phyloP scores from a whole-genome alignment of 2,329 filamentous ascomycete species.

The Aspergillus caelatus region DNA sequence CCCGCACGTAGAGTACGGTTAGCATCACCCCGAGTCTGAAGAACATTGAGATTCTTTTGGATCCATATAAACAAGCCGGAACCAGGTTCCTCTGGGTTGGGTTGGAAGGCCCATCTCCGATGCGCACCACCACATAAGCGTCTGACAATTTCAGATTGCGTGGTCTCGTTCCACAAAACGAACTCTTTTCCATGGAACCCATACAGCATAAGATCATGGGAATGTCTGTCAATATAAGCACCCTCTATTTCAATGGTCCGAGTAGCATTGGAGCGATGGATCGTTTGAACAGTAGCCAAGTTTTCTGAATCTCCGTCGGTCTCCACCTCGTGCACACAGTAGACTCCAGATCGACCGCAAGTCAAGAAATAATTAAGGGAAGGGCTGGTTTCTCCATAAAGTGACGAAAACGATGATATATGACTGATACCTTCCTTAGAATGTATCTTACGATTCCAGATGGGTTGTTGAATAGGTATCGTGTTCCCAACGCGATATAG shows the following conservation, averaged over 20 bases:
- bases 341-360: conserved; percentile 76
- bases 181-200: conserved; percentile 83
- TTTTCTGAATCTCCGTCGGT: conserved; percentile 28
- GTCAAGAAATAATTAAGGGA: conserved; percentile 58
- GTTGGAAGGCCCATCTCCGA: conserved; percentile 68
- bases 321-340: conserved; percentile 62
- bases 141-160: conserved; percentile 68
- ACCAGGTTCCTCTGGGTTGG: conserved; percentile 24
- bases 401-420: conserved; percentile 45
- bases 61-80: conserved; percentile 72
- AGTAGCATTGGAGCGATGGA: conserved; percentile 70
- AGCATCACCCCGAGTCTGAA: conserved; percentile 42
- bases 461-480: conserved; percentile 24
- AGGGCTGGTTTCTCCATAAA: conserved; percentile 16
- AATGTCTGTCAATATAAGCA: conserved; percentile 59
- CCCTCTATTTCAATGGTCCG: conserved; percentile 78
- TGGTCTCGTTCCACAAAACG: conserved; percentile 76
- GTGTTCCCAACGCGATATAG: conserved; percentile 42
- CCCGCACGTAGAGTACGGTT: conserved; percentile 64
- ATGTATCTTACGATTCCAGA: conserved; percentile 44
- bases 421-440: conserved; percentile 69
- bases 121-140: conserved; percentile 86
- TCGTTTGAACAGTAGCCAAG: conserved; percentile 46
- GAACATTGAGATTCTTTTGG: conserved; percentile 62
- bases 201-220: conserved; percentile 67